These are phyloP conservation scores for Pythium brachiatum DNA, from an alignment of 352 stramenopile genomes.

Conservation along the genomic window DNA sequence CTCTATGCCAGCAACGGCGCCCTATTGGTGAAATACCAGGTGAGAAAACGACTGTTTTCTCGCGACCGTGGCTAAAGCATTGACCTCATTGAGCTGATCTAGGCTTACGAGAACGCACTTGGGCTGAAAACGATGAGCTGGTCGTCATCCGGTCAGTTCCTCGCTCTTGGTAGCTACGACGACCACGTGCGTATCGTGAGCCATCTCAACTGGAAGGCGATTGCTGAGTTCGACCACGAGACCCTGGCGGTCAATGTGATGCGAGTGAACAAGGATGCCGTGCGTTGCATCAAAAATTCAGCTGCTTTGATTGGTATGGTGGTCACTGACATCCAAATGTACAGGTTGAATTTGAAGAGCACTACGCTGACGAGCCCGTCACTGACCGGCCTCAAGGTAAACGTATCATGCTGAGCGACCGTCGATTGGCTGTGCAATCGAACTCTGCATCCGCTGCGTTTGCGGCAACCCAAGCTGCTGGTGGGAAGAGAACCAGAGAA, in stretches of 20 bases:
- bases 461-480: slow-evolving; percentile 50
- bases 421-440: slow-evolving; percentile 37
- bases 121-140: slow-evolving; percentile 72
- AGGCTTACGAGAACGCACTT: slow-evolving; percentile 81
- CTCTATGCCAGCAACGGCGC: slow-evolving; percentile 66
- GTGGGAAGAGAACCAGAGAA: slow-evolving; percentile 42
- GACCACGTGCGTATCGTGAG: slow-evolving; percentile 74
- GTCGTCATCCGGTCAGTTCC: slow-evolving; percentile 75
- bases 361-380: slow-evolving; percentile 46
- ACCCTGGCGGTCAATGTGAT: slow-evolving; percentile 41
- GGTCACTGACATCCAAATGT: neutral
- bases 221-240: slow-evolving; percentile 75
- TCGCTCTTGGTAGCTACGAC: slow-evolving; percentile 78
- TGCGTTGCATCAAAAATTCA: too few relatives aligned
- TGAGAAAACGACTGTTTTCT: too few relatives aligned
- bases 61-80: too few relatives aligned
- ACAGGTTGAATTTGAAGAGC: slow-evolving; percentile 72
- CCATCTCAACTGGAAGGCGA: slow-evolving; percentile 72
- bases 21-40: slow-evolving; percentile 71
- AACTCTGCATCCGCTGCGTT: slow-evolving; percentile 63
- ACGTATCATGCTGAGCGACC: slow-evolving; percentile 42
- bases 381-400: slow-evolving; percentile 61
- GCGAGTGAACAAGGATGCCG: slow-evolving; percentile 45
- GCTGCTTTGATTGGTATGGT: neutral
- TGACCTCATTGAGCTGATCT: neutral